A percentile compares a stretch with the other conserved stretches of the same genome.
Evolutionary conservation across 108 stramenopile genomes (phyloP).

Genomic region (Fragilariopsis cylindrus): DNA sequence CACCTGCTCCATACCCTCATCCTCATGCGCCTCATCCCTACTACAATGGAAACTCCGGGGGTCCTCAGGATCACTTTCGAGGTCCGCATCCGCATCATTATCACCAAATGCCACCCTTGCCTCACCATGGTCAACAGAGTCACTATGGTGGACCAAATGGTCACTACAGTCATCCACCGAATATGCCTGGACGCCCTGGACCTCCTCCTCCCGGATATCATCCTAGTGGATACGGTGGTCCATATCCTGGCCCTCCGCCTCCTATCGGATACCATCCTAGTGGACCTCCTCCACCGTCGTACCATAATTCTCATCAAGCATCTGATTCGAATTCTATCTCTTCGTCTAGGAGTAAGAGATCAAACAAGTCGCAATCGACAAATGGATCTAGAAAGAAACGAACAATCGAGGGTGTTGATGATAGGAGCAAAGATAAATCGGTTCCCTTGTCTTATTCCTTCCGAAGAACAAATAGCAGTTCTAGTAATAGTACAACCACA

Average conservation of each 20-base stretch:
- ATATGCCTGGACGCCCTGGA: constrained; percentile 36
- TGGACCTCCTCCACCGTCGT: constrained; percentile 18
- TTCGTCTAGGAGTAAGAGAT: constrained; percentile 33
- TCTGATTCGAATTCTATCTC: constrained; percentile 33
- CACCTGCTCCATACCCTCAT: constrained; percentile 15
- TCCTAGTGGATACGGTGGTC: constrained; percentile 23
- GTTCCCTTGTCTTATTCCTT: constrained; percentile 45
- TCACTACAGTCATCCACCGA: constrained; percentile 30
- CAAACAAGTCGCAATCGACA: constrained; percentile 32
- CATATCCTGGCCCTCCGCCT: constrained; percentile 19
- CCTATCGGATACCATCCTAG: constrained; percentile 32
- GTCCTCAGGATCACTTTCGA: constrained; percentile 34
- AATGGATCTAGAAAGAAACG: constrained; percentile 48
- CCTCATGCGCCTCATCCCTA: constrained; percentile 20
- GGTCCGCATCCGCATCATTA: constrained; percentile 33
- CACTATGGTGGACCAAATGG: constrained; percentile 23
- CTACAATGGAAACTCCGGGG: constrained; percentile 20
- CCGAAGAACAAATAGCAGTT: constrained; percentile 50
- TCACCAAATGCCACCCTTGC: constrained; percentile 43
- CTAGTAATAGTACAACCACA: constrained; percentile 41
- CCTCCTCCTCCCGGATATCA: constrained; percentile 39
- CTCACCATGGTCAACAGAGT: constrained; percentile 21
- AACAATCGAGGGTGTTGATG: constrained; percentile 52
- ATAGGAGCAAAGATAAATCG: constrained; percentile 17
- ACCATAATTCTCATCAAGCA: constrained; percentile 11